Base-by-base conservation (phyloP, 2,329 filamentous ascomycete genomes). In the Talaromyces sp. region DNA sequence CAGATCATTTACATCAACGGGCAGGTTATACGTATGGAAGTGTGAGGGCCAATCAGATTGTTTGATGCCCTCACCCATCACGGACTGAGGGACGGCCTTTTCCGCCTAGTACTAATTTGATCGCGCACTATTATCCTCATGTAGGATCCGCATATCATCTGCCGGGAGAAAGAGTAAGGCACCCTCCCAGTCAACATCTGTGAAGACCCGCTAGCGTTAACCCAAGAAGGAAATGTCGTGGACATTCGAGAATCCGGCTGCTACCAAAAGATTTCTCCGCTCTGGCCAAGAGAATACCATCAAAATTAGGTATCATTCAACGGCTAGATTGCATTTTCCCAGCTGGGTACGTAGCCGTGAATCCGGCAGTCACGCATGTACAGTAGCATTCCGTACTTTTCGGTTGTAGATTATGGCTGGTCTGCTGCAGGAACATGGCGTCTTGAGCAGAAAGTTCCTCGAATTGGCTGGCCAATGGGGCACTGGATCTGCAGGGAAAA, bases 171-270 rank as follows among this genome's bases (percentile, higher is more conserved):
- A 62, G 50, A 58, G 33, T 13, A 49, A 65, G 58, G 43, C 24
- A 58, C 41, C 35, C 41, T 31, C 19, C 41, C 47, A 58, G 54
- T 43, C 45, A 8, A 19, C 16, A 49, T 10, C 60, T 62, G 60
- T 62, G 54, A 43, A 62, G 64, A 62, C 52, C 52, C 59, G 59
- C 64, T 8, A 35, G 31, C 64, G 31, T 62, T 57, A 50, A 60
- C 60, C 62, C 31, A 67, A 61, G 66, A 45, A 59, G 65, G 60
- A 62, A 67, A 66, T 63, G 61, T 68, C 52, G 62, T 57, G 60
- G 62, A 64, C 50, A 63, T 66, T 68, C 66, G 63, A 64, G 66
- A 67, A 66, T 58, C 45, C 50, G 63, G 63, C 58, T 68, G 66
- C 65, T 66, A 59, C 64, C 19, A 63, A 47, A 37, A n/a, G 16